Percentiles rank a stretch among this genome's conserved stretches.
Evolutionary conservation across 441 rosid genomes (phyloP).

Genomic region (Populus tomentosa): DNA sequence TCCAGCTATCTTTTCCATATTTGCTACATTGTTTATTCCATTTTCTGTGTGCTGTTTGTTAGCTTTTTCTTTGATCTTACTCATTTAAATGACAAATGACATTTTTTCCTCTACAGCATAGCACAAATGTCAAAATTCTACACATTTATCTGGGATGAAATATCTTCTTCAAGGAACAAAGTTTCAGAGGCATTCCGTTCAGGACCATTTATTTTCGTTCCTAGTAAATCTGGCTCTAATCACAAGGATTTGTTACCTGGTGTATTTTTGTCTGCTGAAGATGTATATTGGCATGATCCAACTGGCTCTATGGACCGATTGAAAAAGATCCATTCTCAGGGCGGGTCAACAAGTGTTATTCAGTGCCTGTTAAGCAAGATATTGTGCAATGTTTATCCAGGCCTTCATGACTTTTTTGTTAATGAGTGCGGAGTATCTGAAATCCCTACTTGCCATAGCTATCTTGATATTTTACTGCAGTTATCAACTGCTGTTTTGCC

Average conservation of each 20-base stretch:
- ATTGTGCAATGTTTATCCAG: conserved; percentile 65
- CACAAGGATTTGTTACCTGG: conserved; percentile 61
- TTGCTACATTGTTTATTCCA: not conserved
- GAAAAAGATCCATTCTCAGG: conserved; percentile 37
- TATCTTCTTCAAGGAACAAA: conserved; percentile 46
- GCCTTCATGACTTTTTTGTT: conserved; percentile 82
- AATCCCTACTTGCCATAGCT: conserved; percentile 55
- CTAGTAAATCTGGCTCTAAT: conserved; percentile 40
- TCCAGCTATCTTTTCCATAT: not conserved
- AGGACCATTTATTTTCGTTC: conserved; percentile 68
- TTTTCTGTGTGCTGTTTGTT: not conserved
- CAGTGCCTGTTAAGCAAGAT: conserved; percentile 42
- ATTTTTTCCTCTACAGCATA: conserved; percentile 47
- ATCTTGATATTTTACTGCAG: conserved; percentile 60
- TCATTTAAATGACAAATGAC: conserved; percentile 6
- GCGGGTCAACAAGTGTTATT: conserved; percentile 26
- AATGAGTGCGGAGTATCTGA: conserved; percentile 67
- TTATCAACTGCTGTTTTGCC: conserved; percentile 62
- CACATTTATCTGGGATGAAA: conserved; percentile 68
- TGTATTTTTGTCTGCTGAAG: conserved; percentile 56
- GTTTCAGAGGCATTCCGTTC: conserved; percentile 45
- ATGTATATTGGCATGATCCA: conserved; percentile 87
- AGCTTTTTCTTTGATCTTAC: not conserved
- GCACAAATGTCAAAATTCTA: conserved; percentile 75
- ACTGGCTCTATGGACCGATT: conserved; percentile 59